A percentile compares a stretch with the other conserved stretches of the same genome.
Conservation (phyloP, 805 yeast species). For the Myxozyma melibiosi region DNA sequence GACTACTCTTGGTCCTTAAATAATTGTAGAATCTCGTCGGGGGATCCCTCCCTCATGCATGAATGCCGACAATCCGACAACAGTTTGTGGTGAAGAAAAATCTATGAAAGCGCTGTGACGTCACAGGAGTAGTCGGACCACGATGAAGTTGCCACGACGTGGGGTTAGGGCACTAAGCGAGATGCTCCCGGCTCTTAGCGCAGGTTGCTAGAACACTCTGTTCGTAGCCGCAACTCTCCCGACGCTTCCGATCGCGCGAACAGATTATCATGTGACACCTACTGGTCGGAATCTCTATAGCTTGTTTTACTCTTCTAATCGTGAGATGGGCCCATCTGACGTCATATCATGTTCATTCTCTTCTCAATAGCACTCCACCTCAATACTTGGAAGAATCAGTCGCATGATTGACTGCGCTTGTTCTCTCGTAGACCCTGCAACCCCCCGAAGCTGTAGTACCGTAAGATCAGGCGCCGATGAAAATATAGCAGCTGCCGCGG, state of each 20-base stretch:
- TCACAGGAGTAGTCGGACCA: no score
- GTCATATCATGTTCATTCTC: no score
- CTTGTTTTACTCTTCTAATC: no score
- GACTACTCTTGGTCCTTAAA: no score
- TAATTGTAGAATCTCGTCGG: no score
- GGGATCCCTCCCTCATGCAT: not conserved
- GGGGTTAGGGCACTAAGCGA: slow-evolving; percentile 3
- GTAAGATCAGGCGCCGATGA: not conserved
- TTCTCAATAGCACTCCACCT: no score
- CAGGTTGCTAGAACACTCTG: no score
- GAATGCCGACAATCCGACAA: not conserved
- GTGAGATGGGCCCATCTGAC: no score
- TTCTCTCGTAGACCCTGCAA: not conserved
- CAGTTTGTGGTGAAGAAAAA: not conserved
- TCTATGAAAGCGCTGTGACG: slow-evolving; percentile 2
- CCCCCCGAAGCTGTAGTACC: not conserved
- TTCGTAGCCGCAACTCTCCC: no score
- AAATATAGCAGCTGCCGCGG: slow-evolving; percentile 3
- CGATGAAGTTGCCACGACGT: not conserved
- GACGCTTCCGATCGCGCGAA: no score
- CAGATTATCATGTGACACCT: no score
- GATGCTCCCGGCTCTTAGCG: not conserved
- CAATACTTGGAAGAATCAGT: not conserved
- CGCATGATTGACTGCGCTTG: not conserved
- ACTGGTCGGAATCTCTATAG: no score